phyloP scores from a whole-genome alignment of 139 green algal genomes.

The Chlamydomonas schloesseri region DNA sequence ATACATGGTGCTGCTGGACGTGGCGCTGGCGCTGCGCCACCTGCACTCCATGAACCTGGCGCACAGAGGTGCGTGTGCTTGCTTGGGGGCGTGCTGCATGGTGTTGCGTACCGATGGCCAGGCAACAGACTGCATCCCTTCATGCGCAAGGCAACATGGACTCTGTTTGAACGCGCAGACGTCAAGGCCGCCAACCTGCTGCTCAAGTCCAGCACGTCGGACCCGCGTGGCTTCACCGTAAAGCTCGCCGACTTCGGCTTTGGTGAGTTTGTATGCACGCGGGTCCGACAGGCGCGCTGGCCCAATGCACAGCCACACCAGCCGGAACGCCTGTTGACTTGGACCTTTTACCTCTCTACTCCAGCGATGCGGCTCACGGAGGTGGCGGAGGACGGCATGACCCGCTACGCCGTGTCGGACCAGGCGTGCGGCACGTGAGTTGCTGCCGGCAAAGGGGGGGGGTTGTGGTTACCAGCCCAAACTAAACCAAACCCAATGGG shows the following conservation, averaged over 20 bases:
- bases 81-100: too few relatives aligned
- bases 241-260: conserved; percentile 39
- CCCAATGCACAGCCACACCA: background rate
- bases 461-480: too few relatives aligned
- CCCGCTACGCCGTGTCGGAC: conserved; percentile 8
- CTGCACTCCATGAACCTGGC: background rate
- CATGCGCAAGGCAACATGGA: too few relatives aligned
- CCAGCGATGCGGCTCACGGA: background rate
- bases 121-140: too few relatives aligned
- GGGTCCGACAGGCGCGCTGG: too few relatives aligned
- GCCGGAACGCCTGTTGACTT: too few relatives aligned
- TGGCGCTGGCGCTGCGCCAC: conserved; percentile 3
- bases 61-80: background rate
- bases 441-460: too few relatives aligned
- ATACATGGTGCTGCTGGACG: background rate
- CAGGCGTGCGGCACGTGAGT: conserved; percentile 33
- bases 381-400: conserved; percentile 6
- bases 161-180: background rate
- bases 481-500: too few relatives aligned
- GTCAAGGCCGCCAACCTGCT: conserved; percentile 43
- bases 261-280: background rate
- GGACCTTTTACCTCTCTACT: background rate
- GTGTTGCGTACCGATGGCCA: too few relatives aligned
- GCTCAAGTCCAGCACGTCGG: conserved; percentile 10
- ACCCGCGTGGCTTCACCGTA: conserved; percentile 32